Percentiles rank a stretch among this genome's conserved stretches.
Evolutionary conservation across 2,329 filamentous ascomycete species (phyloP).

Genomic region (Trichophyton equinum): DNA sequence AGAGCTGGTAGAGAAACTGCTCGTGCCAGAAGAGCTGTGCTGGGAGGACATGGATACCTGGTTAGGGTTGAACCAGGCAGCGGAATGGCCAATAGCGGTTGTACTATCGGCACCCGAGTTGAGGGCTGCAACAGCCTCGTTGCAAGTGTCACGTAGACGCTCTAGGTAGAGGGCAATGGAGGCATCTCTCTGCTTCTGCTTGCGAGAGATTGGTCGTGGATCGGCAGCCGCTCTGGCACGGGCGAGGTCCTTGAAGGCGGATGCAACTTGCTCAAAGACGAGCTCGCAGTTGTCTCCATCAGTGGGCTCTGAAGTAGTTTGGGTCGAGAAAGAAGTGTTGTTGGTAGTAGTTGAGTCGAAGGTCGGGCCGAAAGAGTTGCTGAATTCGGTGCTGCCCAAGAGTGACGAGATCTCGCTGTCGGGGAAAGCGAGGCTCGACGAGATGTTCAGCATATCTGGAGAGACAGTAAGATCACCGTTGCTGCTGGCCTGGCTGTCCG

Average conservation of each 20-base stretch:
- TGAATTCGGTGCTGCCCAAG: background rate
- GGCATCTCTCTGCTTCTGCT: conserved; percentile 32
- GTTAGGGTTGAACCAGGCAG: conserved; percentile 5
- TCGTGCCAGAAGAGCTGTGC: conserved; percentile 8
- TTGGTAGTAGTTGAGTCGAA: background rate
- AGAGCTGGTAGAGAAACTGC: conserved; percentile 16
- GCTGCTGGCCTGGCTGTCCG: background rate
- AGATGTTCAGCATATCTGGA: background rate
- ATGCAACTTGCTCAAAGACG: conserved; percentile 11
- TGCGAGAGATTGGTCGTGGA: conserved; percentile 23
- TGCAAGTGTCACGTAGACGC: conserved; percentile 22
- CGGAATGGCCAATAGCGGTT: background rate
- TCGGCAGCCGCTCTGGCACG: conserved; percentile 29
- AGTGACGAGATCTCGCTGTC: background rate
- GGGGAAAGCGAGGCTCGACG: background rate
- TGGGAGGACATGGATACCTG: conserved; percentile 7
- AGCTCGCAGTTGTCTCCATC: conserved; percentile 4
- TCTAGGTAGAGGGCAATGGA: conserved; percentile 32
- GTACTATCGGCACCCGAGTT: background rate
- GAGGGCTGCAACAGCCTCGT: conserved; percentile 11
- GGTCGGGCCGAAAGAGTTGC: background rate
- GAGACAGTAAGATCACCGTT: background rate
- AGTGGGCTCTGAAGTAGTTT: background rate
- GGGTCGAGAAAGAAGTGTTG: background rate
- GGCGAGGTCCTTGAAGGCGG: conserved; percentile 22